Conservation (phyloP, 768 basidiomycete species). For the Amanita thiersii region DNA sequence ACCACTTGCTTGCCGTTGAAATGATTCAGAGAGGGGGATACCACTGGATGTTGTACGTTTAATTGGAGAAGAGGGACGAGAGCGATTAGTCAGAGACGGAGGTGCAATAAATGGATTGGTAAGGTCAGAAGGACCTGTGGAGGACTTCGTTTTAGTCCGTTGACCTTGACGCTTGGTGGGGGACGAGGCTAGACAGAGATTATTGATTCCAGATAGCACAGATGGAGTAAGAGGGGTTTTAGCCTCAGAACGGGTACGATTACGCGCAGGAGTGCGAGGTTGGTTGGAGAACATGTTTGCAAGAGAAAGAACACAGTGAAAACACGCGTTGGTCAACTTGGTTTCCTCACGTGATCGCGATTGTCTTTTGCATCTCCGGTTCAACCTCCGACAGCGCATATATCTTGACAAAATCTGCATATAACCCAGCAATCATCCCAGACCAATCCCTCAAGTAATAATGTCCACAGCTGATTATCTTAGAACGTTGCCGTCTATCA, state of each 20-base stretch:
- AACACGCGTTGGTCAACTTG: background rate
- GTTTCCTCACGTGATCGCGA: constrained; percentile 7
- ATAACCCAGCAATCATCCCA: background rate
- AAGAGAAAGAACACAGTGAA: background rate
- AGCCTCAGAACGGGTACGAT: constrained; percentile 38
- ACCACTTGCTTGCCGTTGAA: constrained; percentile 53
- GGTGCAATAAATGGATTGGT: constrained; percentile 58
- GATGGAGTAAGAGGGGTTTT: constrained; percentile 46
- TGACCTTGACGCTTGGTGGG: constrained; percentile 18
- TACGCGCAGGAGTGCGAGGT: constrained; percentile 43
- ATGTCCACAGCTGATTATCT: constrained; percentile 52
- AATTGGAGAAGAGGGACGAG: constrained; percentile 54
- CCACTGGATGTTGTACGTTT: constrained; percentile 46
- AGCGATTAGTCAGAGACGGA: constrained; percentile 16
- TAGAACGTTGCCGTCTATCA: constrained; percentile 81
- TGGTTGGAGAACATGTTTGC: constrained; percentile 9
- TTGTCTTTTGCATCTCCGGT: background rate
- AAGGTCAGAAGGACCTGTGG: constrained; percentile 32
- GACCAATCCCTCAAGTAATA: too few species aligned
- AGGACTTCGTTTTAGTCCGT: constrained; percentile 20
- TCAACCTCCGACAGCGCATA: background rate
- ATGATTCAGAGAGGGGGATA: constrained; percentile 41
- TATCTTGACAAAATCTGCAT: background rate
- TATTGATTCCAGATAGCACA: constrained; percentile 30
- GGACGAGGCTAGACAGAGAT: constrained; percentile 29